Percentiles rank a stretch among this genome's conserved stretches.
These are phyloP conservation scores for Conidiobolus incongruus DNA, from an alignment of 371 early-diverging fungal genomes.

Conservation along the genomic window DNA sequence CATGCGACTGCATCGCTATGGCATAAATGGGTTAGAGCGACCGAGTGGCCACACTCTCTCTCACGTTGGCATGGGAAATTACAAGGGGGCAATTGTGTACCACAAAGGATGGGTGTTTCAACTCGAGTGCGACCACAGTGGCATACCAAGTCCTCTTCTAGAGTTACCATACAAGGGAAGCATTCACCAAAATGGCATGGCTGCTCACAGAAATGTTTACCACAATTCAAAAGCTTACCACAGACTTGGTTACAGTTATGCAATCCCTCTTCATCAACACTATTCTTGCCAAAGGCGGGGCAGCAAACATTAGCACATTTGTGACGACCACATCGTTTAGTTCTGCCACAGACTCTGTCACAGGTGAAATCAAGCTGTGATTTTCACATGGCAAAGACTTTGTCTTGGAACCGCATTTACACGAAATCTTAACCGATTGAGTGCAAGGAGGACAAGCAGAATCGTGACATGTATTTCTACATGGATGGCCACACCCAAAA, in stretches of 20 bases:
- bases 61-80: slow-evolving; percentile 32
- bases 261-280: neutral
- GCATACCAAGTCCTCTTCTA: slow-evolving; percentile 43
- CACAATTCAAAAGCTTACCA: slow-evolving; percentile 30
- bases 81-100: slow-evolving; percentile 37
- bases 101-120: slow-evolving; percentile 52
- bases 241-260: slow-evolving; percentile 35
- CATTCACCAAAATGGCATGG: slow-evolving; percentile 55
- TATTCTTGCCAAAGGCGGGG: slow-evolving; percentile 16
- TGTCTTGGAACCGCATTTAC: slow-evolving; percentile 31
- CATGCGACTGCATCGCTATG: slow-evolving; percentile 47
- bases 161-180: slow-evolving; percentile 18
- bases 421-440: slow-evolving; percentile 18
- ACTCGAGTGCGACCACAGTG: slow-evolving; percentile 47
- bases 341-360: slow-evolving; percentile 27
- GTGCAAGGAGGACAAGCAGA: slow-evolving; percentile 50
- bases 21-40: slow-evolving; percentile 42
- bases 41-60: slow-evolving; percentile 43
- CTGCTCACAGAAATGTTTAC: slow-evolving; percentile 39
- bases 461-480: slow-evolving; percentile 42
- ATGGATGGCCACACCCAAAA: slow-evolving; percentile 51
- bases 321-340: slow-evolving; percentile 43
- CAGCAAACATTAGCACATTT: slow-evolving; percentile 27
- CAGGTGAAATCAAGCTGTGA: slow-evolving; percentile 15
- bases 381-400: neutral